phyloP scores from a whole-genome alignment of 257 asterid genomes.

The Perilla frutescens region DNA sequence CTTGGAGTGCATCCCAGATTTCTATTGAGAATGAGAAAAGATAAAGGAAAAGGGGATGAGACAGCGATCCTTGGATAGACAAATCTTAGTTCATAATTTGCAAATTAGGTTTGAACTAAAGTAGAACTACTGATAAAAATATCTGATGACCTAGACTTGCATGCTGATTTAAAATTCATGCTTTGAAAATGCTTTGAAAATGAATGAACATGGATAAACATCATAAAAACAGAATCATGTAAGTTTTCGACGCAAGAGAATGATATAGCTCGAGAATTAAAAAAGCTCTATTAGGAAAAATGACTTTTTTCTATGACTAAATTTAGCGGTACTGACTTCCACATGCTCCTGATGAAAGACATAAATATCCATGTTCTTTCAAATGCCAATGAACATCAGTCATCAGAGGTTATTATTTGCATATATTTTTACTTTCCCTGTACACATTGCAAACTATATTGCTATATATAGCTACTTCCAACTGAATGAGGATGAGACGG shows the following conservation, averaged over 20 bases:
- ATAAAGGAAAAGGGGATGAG: neutral
- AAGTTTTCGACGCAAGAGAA: no score
- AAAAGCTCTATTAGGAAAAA: no score
- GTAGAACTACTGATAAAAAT: neutral
- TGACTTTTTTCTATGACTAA: no score
- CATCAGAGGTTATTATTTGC: neutral
- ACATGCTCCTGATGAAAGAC: no score
- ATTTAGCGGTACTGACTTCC: no score
- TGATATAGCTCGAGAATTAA: no score
- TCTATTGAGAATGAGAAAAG: constrained; percentile 42
- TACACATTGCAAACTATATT: neutral
- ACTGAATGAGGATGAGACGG: neutral
- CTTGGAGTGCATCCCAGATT: constrained; percentile 96
- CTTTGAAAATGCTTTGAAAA: no score
- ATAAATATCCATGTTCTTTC: no score
- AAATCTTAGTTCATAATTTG: neutral
- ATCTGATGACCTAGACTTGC: no score
- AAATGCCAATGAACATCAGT: neutral
- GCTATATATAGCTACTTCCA: neutral
- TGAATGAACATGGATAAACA: no score
- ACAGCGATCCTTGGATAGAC: neutral
- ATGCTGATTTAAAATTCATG: no score
- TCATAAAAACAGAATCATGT: no score
- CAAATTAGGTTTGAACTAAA: neutral
- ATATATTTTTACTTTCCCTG: neutral